Evolutionary conservation across 306 rosid species (phyloP), one percentile per base, ranked within the genome.

Genomic region (Astragalus glycyphyllos): DNA sequence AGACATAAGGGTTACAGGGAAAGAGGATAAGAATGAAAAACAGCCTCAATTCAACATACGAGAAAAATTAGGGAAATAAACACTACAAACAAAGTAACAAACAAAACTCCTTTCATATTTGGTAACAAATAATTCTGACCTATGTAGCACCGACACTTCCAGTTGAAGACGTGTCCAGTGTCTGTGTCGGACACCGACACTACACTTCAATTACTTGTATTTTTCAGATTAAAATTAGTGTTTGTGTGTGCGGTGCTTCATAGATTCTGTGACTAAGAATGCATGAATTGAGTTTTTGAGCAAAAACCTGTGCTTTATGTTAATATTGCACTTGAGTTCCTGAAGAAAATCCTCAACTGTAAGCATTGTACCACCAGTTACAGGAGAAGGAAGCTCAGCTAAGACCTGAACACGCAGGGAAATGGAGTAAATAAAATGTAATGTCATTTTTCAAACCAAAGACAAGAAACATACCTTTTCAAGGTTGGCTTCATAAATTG

Each of bases 291-390:
- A 68, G 42, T 16, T 26, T 16, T 1, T 5, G 11, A 45, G 73
- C n/a, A 53, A 68, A 54, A 73, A 95, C 99, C 99, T 95, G 78
- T 95, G 97, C 75, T 87, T 95, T 75, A 95, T 84, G 71, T 89
- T 89, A 81, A 95, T 86, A 71, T 73, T 84, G 90, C 99, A 95
- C 46, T 78, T 56, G 4, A 91, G 85, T 75, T 95, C 99, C 80
- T 95, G 99, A 51, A 77, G 93, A 69, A 89, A 79, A 88, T 95
- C 99, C 83, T 86, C 96, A 14, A 95, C 84, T 0, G 96, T 84
- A 50, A 95, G 85, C 80, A 84, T 81, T 8, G 96, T 84, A 29
- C 99, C 99, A 66, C 91, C 84, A 4, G 81, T 86, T 46, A 95
- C 79, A 6, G 97, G 97, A 11, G 94, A 78, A 69, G 95, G 96